A percentile compares a stretch with the other conserved stretches of the same genome.
Conservation (phyloP, 345 rosid genomes). For the Linum usitatissimum region DNA sequence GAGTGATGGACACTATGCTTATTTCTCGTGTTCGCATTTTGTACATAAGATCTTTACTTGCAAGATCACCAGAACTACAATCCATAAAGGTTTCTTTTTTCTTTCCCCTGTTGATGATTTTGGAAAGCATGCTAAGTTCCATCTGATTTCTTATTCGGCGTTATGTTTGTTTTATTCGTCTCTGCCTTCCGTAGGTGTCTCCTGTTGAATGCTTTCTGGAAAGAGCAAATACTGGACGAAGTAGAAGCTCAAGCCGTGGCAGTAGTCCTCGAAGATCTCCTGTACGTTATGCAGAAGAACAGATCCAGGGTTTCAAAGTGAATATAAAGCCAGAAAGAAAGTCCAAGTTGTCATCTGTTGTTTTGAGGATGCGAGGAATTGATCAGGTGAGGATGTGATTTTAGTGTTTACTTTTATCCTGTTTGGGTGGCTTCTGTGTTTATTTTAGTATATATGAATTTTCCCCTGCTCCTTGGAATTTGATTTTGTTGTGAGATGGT, state of each 20-base stretch:
- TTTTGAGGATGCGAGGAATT: constrained; percentile 89
- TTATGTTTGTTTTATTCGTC: background rate
- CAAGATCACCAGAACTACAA: constrained; percentile 94
- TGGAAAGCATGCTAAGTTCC: background rate
- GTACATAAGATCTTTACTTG: constrained; percentile 89
- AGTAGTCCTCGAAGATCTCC: constrained; percentile 97
- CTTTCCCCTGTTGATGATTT: constrained; percentile 7
- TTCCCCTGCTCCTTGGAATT: background rate
- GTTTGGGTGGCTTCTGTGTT: background rate
- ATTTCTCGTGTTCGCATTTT: constrained; percentile 97
- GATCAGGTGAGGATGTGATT: constrained; percentile 53
- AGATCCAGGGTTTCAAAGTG: constrained; percentile 69
- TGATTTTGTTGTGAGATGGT: background rate
- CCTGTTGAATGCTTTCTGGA: constrained; percentile 79
- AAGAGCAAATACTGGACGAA: constrained; percentile 71
- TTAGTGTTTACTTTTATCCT: constrained; percentile 4
- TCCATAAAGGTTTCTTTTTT: constrained; percentile 59
- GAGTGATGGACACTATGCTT: constrained; percentile 99
- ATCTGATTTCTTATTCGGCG: background rate
- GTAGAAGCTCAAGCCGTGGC: constrained; percentile 69
- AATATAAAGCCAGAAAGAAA: constrained; percentile 90
- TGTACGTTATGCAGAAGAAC: constrained; percentile 54
- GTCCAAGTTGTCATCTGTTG: constrained; percentile 88
- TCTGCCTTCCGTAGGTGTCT: constrained; percentile 41
- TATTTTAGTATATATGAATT: background rate